Base-by-base conservation (phyloP, 495 filamentous ascomycete species). In the Penicillium paxilli region DNA sequence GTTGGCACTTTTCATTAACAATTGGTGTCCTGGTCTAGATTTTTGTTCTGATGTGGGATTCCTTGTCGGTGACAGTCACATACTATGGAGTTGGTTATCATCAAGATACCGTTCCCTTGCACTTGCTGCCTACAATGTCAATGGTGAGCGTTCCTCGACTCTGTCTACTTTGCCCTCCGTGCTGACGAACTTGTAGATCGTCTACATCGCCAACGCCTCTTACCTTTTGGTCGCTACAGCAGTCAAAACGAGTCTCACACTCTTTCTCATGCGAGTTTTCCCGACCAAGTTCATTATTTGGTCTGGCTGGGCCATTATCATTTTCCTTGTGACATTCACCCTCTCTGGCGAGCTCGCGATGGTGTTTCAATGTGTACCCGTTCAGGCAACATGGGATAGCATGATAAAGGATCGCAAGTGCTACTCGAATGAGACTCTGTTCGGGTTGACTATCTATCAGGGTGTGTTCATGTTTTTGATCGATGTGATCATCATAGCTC, bases 401-500 rank as follows among this genome's bases (percentile, higher is more conserved):
- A 47, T 54, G 2, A 47, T 60, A 17, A 14, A 37, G 14, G 41
- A 41, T 11, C 17, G 10, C 3, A 55, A 40, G n/a, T 64, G 61
- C 23, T 54, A 58, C 33, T 44, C 52, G 8, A 17, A 21, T 4
- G 35, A 57, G 7, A 47, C 54, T n/a, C 11, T 60, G 42, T 57
- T 55, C 12, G 51, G 22, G 3, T 51, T 64, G 10, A 21, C 28
- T 10, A 54, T 64, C 44, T 60, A 60, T 33, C 61, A 64, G 44
- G 57, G 51, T 4, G 51, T 64, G 0, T 16, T 64, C 25, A 64
- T 64, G 61, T 55, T 83, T 52, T 5, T 80, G 12, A 66, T 75
- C 14, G 81, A 83, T 57, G 58, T 81, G 45, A 74, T 71, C 67
- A 79, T 83, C 50, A 55, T 84, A 44, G 21, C 57, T 1, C 67